Evolutionary conservation across 2,329 filamentous ascomycete species (phyloP), one percentile per base, ranked within the genome.

Genomic region (Bertia moriformis): DNA sequence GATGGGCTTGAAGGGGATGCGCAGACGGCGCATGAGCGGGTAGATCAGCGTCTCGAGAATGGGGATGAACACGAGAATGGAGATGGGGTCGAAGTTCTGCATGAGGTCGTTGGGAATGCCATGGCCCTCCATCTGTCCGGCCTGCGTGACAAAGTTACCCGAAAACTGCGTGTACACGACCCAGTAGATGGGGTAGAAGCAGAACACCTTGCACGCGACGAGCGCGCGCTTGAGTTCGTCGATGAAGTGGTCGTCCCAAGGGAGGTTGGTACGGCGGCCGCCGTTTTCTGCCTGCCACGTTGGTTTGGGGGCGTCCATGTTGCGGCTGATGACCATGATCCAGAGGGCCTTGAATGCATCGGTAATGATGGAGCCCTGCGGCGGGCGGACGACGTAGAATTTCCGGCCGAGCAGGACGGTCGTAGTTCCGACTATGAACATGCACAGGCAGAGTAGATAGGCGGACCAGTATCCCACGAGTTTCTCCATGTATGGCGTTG

Each of bases 51-150:
- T 65, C 44, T 83, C 77, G 43, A 75, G 66, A 38, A 83, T 52
- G 1, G 77, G 76, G 12, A 80, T 79, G 51, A 83, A 71, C 44
- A 83, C 64, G 43, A 83, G 66, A 44, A 81, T 70, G 5, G 74
- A 67, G 40, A 83, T 68, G 2, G 78, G 73, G 41, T 83, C 72
- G 20, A 83, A 67, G 55, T 81, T 82, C 46, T 75, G 67, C 59
- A 83, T 69, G 46, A 83, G 60, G 48, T 83, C 78, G 57, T 83
- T 83, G 43, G 78, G 78, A 39, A 83, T 68, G 18, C 78, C 76
- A 44, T 78, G 68, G 3, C 74, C 66, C 19, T 69, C 48, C 78
- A 71, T 67, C 45, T 63, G 58, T 1, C 57, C 60, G 18, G 67
- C 66, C 55, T 83, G 78, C 1, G 75, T 75, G 47, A 77, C 71